These are phyloP conservation scores for Ramularia collo-cygni DNA, from an alignment of 2,329 filamentous ascomycete species.

Conservation along the genomic window DNA sequence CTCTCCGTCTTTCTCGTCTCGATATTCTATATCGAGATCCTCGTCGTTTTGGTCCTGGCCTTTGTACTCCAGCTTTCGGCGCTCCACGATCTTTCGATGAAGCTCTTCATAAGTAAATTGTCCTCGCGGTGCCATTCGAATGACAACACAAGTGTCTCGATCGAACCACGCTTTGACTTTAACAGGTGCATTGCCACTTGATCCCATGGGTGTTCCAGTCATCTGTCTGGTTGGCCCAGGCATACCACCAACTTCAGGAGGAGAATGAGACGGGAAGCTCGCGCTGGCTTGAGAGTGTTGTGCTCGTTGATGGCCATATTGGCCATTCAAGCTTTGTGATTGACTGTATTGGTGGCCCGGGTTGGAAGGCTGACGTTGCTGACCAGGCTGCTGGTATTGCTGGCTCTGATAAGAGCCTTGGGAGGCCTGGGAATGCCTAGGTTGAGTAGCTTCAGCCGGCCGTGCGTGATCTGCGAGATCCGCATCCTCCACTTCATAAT, in stretches of 20 bases:
- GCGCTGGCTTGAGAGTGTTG: constrained; percentile 12
- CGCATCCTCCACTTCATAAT: constrained; percentile 78
- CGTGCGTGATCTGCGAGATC: constrained; percentile 60
- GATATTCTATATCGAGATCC: constrained; percentile 70
- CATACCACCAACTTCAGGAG: constrained; percentile 10
- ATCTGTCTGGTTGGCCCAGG: constrained; percentile 8
- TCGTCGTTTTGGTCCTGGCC: constrained; percentile 33
- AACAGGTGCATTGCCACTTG: constrained; percentile 40
- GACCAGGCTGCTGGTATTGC: constrained; percentile 16
- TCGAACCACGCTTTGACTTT: constrained; percentile 96
- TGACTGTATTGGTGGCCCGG: constrained; percentile 22
- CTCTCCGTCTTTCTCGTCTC: constrained; percentile 72
- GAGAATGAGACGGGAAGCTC: constrained; percentile 10
- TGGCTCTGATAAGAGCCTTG: constrained; percentile 20
- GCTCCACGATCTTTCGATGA: constrained; percentile 75
- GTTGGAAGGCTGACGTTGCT: constrained; percentile 18
- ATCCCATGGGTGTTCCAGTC: constrained; percentile 12
- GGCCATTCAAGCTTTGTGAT: constrained; percentile 14
- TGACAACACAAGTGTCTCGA: constrained; percentile 76
- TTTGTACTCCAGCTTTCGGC: constrained; percentile 61
- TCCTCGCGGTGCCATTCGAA: constrained; percentile 70
- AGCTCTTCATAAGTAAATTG: constrained; percentile 67
- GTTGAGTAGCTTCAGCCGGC: constrained; percentile 55
- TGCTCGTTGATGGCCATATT: constrained; percentile 12
- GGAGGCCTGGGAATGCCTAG: constrained; percentile 41